A percentile compares a stretch with the other conserved stretches of the same genome.
Conservation (phyloP, 768 basidiomycete genomes). For the Boletus reticulatus region DNA sequence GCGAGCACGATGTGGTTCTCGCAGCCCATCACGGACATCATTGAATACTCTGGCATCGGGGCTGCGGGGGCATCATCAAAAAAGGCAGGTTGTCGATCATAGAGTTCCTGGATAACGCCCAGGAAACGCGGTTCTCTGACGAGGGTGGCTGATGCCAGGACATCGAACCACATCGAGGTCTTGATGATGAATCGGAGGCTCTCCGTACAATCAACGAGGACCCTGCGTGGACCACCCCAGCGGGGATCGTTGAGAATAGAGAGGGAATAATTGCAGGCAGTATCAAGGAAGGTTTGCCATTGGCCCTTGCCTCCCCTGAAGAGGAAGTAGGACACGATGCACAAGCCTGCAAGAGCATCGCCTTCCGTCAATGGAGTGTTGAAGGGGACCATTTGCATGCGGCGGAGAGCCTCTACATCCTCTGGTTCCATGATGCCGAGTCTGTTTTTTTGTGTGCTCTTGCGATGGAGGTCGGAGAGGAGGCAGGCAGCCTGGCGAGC, state of each 20-base stretch:
- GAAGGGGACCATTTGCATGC: conserved; percentile 19
- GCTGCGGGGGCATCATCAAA: conserved; percentile 38
- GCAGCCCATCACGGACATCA: conserved; percentile 85
- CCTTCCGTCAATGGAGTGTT: conserved; percentile 44
- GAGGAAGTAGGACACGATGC: conserved; percentile 72
- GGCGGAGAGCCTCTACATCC: conserved; percentile 27
- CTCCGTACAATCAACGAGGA: conserved; percentile 45
- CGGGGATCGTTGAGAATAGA: conserved; percentile 40
- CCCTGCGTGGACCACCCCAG: conserved; percentile 41
- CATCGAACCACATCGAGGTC: conserved; percentile 86
- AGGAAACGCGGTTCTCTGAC: conserved; percentile 57
- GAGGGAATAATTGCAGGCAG: conserved; percentile 58
- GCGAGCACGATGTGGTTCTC: conserved; percentile 78
- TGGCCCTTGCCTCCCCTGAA: conserved; percentile 73
- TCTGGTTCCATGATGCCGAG: conserved; percentile 17
- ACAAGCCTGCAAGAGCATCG: conserved; percentile 77
- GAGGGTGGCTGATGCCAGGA: conserved; percentile 76
- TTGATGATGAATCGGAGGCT: conserved; percentile 73
- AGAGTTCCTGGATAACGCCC: conserved; percentile 53
- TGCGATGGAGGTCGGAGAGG: conserved; percentile 58
- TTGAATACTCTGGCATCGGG: conserved; percentile 49
- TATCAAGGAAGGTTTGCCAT: conserved; percentile 65
- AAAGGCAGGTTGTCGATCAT: conserved; percentile 27
- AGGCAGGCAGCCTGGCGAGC: conserved; percentile 60
- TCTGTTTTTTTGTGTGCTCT: conserved; percentile 26